Evolutionary conservation across 305 asterid genomes (phyloP), one percentile per base, ranked within the genome.

Genomic region (Fraxinus xanthoxyloides): DNA sequence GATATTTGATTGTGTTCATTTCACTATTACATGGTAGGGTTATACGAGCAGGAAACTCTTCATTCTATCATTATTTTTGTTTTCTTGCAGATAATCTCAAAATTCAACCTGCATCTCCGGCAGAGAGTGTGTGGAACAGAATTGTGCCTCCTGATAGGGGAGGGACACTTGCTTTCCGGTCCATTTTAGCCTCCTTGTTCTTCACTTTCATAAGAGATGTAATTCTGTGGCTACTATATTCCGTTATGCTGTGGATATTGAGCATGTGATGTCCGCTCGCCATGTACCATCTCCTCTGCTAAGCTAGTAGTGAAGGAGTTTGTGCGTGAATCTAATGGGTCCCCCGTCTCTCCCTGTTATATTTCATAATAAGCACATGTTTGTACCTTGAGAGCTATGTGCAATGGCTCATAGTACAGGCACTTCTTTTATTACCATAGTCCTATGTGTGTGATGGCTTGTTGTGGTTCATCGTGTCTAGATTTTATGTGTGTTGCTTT

Each of bases 181-280:
- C 79, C 2, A 43, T 91, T 38, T 38, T 43, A 72, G 36, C 34
- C 92, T 93, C 56, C 82, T 84, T 40, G 95, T 86, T 30, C 90
- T 90, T 65, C 98, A 92, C 82, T 93, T 92, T 74, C 87, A 84
- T 0, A 87, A 91, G 12, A 51, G 30, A 0, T 90, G 85, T 75
- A 80, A 90, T 59, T 80, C 85, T 0, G 21, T 23, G 1, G 19
- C 56, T 8, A 87, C 79, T 63, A 88, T 90, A 28, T 30, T 69
- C 23, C 97, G 90, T 73, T 93, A 90, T 56, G 88, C 85, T 21
- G 91, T 90, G 4, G 90, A 86, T 38, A 84, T 91, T 78, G 86
- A 85, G 87, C 87, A 69, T 17, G 31, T 38, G 36, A 26, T 75
- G 21, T 17, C 89, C 4, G 75, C 30, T 70, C 54, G 38, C 59